Conservation (phyloP, 1,139 yeast genomes). For the Chernovozyma aurita region DNA sequence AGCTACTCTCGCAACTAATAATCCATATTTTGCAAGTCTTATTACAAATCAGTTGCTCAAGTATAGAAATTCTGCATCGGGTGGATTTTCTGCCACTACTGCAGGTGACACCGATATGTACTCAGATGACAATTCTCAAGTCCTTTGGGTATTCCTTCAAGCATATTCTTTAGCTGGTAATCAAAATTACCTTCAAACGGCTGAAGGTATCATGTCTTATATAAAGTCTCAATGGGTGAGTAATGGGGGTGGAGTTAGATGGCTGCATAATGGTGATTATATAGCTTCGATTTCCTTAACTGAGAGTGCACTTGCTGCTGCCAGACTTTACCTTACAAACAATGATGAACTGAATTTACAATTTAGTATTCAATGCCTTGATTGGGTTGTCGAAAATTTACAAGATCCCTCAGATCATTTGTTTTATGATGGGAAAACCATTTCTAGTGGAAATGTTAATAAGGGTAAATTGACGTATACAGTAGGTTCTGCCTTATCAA, state of each 20-base stretch:
- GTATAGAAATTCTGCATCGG: constrained; percentile 17
- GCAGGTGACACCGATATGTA: constrained; percentile 27
- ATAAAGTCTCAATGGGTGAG: constrained; percentile 16
- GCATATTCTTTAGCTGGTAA: constrained; percentile 19
- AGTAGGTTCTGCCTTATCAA: constrained; percentile 30
- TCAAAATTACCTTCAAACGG: constrained; percentile 14
- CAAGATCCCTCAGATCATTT: constrained; percentile 25
- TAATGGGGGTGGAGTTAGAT: constrained; percentile 26
- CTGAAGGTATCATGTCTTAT: constrained; percentile 14
- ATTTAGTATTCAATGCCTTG: constrained; percentile 22
- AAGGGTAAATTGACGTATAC: constrained; percentile 35
- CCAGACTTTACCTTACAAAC: constrained; percentile 19
- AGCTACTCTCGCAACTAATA: constrained; percentile 13
- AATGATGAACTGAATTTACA: constrained; percentile 15
- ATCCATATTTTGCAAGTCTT: constrained; percentile 11
- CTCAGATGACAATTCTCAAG: constrained; percentile 33
- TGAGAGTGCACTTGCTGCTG: constrained; percentile 34
- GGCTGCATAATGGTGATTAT: constrained; percentile 25
- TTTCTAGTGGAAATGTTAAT: constrained; percentile 16
- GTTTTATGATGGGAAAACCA: constrained; percentile 28
- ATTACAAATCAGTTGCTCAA: constrained; percentile 11
- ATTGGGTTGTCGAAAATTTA: constrained; percentile 23
- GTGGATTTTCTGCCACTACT: constrained; percentile 31
- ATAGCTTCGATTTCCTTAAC: constrained; percentile 32
- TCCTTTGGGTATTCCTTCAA: constrained; percentile 27